phyloP scores from a whole-genome alignment of 495 filamentous ascomycete species.

The Copromyces sp. region DNA sequence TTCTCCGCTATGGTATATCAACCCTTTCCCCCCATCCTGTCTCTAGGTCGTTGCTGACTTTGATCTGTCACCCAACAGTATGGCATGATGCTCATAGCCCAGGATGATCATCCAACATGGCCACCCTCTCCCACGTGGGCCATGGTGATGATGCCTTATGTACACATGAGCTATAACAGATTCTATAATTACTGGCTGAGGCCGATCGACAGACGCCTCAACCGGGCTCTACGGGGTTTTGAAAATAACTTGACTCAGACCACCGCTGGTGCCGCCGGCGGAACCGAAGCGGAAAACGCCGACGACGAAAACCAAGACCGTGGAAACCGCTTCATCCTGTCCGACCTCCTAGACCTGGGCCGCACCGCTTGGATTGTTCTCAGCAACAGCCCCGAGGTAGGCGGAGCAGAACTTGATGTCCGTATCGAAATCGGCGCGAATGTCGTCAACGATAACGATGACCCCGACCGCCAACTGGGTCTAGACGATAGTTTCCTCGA shows the following conservation, averaged over 20 bases:
- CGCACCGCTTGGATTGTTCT: slow-evolving; percentile 4
- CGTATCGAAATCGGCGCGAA: neutral
- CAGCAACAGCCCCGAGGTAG: slow-evolving; percentile 2
- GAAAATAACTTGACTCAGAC: neutral
- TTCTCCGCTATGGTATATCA: slow-evolving; percentile 24
- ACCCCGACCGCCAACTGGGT: neutral
- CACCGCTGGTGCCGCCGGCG: neutral
- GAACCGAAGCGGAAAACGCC: neutral
- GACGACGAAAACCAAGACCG: slow-evolving; percentile 3
- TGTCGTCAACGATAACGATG: slow-evolving; percentile 3
- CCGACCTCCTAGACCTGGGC: slow-evolving; percentile 7
- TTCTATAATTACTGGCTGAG: slow-evolving; percentile 56
- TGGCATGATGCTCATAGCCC: slow-evolving; percentile 7
- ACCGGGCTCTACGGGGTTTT: slow-evolving; percentile 16
- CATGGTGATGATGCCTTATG: slow-evolving; percentile 54
- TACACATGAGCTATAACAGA: slow-evolving; percentile 57
- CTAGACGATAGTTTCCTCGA: neutral
- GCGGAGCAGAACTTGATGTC: slow-evolving; percentile 35
- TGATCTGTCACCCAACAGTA: slow-evolving; percentile 10
- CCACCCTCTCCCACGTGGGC: slow-evolving; percentile 66
- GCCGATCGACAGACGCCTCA: slow-evolving; percentile 52
- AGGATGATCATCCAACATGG: slow-evolving; percentile 39
- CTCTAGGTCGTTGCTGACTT: neutral
- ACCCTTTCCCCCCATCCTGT: neutral
- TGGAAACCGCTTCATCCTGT: slow-evolving; percentile 1